phyloP scores from a whole-genome alignment of 2,329 filamentous ascomycete genomes.

The Colletotrichum liriopes region DNA sequence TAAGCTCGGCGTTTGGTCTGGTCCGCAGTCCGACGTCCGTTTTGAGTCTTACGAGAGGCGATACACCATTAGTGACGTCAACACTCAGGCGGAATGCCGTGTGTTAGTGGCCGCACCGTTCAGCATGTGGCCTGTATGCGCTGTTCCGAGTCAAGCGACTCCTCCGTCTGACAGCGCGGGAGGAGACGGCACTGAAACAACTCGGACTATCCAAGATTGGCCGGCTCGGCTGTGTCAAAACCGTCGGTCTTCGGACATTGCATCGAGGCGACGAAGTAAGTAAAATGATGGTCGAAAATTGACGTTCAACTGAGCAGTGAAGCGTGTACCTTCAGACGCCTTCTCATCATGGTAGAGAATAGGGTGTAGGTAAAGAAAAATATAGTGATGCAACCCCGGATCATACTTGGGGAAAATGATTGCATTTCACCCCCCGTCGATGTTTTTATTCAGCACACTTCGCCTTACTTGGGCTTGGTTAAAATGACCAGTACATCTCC shows the following conservation, averaged over 20 bases:
- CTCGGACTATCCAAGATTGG: not conserved
- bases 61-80: slow-evolving; percentile 31
- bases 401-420: not conserved
- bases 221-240: slow-evolving; percentile 9
- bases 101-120: not conserved
- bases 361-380: not conserved
- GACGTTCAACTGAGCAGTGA: not conserved
- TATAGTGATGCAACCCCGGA: too few species aligned
- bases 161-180: not conserved
- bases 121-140: not conserved
- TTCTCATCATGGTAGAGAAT: not conserved
- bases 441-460: too few species aligned
- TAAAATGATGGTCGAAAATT: not conserved
- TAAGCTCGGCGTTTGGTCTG: slow-evolving; percentile 21
- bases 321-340: not conserved
- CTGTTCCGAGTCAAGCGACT: not conserved
- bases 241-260: slow-evolving; percentile 18
- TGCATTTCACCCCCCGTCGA: not conserved
- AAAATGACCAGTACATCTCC: too few species aligned
- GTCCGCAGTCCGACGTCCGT: slow-evolving; percentile 25
- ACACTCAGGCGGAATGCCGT: slow-evolving; percentile 8
- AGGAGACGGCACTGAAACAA: not conserved
- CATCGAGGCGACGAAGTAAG: not conserved
- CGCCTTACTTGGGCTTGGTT: too few species aligned
- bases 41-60: slow-evolving; percentile 23